Conservation (phyloP, 2,329 filamentous ascomycete genomes). For the Aspergillus sojae region DNA sequence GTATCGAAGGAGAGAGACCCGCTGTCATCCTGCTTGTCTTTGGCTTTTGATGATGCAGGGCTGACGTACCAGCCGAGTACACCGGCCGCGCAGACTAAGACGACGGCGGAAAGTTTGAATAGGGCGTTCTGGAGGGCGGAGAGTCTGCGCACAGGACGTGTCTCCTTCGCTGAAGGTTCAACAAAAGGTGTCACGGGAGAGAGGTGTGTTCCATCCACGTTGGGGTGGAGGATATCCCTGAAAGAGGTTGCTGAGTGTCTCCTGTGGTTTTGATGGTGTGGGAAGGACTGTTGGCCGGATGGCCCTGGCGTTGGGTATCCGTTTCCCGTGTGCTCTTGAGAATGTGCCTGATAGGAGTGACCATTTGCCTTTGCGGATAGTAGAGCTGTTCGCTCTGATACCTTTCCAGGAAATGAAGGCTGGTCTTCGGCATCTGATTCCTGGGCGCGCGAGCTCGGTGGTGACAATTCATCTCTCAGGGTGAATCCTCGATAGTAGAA, state of each 20-base stretch:
- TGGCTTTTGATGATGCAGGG: slow-evolving; percentile 43
- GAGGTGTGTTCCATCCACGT: slow-evolving; percentile 67
- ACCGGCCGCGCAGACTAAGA: slow-evolving; percentile 83
- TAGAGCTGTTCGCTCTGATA: slow-evolving; percentile 35
- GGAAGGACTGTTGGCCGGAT: slow-evolving; percentile 15
- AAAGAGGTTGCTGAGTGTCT: slow-evolving; percentile 40
- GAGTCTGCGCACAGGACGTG: slow-evolving; percentile 30
- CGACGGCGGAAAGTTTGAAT: slow-evolving; percentile 74
- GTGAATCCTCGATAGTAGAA: slow-evolving; percentile 92
- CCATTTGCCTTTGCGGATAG: slow-evolving; percentile 26
- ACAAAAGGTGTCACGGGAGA: slow-evolving; percentile 83
- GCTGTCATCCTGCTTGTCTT: slow-evolving; percentile 31
- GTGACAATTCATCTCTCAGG: slow-evolving; percentile 34
- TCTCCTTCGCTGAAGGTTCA: slow-evolving; percentile 43
- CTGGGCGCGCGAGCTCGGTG: slow-evolving; percentile 16
- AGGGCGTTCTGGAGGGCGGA: slow-evolving; percentile 53
- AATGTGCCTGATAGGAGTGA: slow-evolving; percentile 17
- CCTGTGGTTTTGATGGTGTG: slow-evolving; percentile 19
- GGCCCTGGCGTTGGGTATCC: slow-evolving; percentile 12
- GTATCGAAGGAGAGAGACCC: slow-evolving; percentile 66
- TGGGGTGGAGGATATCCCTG: slow-evolving; percentile 49
- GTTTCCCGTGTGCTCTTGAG: slow-evolving; percentile 7
- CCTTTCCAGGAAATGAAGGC: slow-evolving; percentile 16
- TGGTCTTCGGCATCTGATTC: slow-evolving; percentile 21
- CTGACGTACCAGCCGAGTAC: slow-evolving; percentile 83